phyloP scores from a whole-genome alignment of 176 grass and related monocot genomes.

The Dendrocalamus sinicus region DNA sequence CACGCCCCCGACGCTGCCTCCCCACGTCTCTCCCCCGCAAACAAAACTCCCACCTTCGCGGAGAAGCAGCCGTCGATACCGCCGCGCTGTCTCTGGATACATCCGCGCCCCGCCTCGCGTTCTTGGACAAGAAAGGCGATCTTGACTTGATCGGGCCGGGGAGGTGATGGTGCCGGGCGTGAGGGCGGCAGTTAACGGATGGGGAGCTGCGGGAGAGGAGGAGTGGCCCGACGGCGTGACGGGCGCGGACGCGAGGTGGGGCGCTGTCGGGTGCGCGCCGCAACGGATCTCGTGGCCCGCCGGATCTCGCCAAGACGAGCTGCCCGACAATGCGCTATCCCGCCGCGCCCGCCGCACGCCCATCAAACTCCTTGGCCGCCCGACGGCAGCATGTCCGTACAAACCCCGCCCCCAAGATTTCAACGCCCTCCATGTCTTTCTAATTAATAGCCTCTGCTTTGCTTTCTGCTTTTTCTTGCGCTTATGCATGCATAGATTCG shows the following conservation, averaged over 20 bases:
- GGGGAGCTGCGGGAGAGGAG: conserved; percentile 49
- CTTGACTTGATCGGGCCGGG: conserved; percentile 36
- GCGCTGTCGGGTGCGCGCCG: conserved; percentile 97
- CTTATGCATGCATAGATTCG: conserved; percentile 32
- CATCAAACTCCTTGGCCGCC: conserved; percentile 94
- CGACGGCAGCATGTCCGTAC: conserved; percentile 91
- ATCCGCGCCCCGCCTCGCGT: conserved; percentile 1
- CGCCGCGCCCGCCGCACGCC: conserved; percentile 78
- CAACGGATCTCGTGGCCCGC: conserved; percentile 97
- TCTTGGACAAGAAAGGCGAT: conserved; percentile 32
- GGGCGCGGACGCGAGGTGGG: conserved; percentile 66
- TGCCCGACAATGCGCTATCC: conserved; percentile 66
- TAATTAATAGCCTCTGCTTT: neutral
- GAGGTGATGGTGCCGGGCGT: conserved; percentile 31
- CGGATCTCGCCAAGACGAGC: conserved; percentile 73
- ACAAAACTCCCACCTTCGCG: conserved; percentile 15
- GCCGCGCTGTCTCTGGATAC: neutral
- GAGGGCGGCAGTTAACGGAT: conserved; percentile 2
- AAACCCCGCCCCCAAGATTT: neutral
- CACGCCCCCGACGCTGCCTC: too few relatives aligned
- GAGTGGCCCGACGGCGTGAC: conserved; percentile 44
- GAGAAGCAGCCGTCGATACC: neutral
- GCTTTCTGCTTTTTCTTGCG: conserved; percentile 32
- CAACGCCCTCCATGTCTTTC: neutral
- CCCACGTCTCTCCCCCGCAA: too few relatives aligned